These are phyloP conservation scores for Theobroma cacao DNA, from an alignment of 345 rosid genomes.

Conservation along the genomic window DNA sequence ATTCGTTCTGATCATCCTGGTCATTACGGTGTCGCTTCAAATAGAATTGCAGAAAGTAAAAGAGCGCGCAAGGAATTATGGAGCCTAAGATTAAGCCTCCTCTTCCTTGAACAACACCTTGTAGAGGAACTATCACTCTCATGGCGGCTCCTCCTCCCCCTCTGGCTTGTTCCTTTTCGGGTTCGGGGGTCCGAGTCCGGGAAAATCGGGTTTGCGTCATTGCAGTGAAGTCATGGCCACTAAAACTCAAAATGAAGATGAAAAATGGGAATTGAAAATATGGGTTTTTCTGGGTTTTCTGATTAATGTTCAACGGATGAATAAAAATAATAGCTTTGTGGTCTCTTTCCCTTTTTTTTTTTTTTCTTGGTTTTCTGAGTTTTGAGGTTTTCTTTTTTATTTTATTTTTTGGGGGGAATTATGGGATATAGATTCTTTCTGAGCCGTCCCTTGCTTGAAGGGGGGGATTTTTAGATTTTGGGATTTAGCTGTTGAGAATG, in stretches of 20 bases:
- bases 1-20: slow-evolving; percentile 32
- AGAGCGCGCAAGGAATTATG: slow-evolving; percentile 89
- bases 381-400: neutral
- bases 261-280: neutral
- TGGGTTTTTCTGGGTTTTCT: slow-evolving; percentile 29
- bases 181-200: slow-evolving; percentile 37
- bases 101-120: slow-evolving; percentile 89
- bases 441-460: slow-evolving; percentile 34
- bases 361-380: slow-evolving; percentile 12
- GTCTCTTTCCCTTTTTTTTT: neutral
- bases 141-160: slow-evolving; percentile 67
- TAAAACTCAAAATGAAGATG: neutral
- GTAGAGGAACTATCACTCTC: slow-evolving; percentile 92
- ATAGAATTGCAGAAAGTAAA: slow-evolving; percentile 88
- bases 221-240: slow-evolving; percentile 27
- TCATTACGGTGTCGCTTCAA: slow-evolving; percentile 59
- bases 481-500: slow-evolving; percentile 35
- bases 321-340: neutral
- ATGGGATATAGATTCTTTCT: slow-evolving; percentile 3
- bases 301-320: neutral
- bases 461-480: slow-evolving; percentile 5
- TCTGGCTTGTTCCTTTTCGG: slow-evolving; percentile 29
- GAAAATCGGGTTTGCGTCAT: slow-evolving; percentile 60
- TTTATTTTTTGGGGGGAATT: neutral
- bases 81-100: slow-evolving; percentile 91